These are phyloP conservation scores for Psilocybe subaeruginosa DNA, from an alignment of 768 basidiomycete species.

Conservation along the genomic window DNA sequence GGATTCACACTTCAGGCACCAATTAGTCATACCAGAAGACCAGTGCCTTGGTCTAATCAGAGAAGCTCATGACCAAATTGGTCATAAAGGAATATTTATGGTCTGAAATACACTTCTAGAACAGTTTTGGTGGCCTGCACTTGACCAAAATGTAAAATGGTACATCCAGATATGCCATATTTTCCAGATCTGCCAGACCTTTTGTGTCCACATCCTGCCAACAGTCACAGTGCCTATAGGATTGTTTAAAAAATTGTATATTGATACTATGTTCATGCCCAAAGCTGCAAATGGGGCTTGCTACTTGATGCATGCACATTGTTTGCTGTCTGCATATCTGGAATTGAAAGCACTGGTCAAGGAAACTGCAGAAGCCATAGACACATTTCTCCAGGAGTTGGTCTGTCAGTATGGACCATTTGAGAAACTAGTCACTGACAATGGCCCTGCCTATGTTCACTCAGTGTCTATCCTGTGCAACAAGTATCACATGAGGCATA, in stretches of 20 bases:
- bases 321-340: too few relatives aligned
- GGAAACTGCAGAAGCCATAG: too few relatives aligned
- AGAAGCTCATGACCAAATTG: slow-evolving; percentile 25
- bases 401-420: slow-evolving; percentile 38
- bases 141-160: slow-evolving; percentile 29
- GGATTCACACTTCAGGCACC: slow-evolving; percentile 15
- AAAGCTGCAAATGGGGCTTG: too few relatives aligned
- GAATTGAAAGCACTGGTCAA: too few relatives aligned
- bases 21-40: slow-evolving; percentile 17
- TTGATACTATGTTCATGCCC: slow-evolving; percentile 6
- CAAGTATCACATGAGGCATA: slow-evolving; percentile 34
- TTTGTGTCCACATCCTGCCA: slow-evolving; percentile 24
- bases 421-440: slow-evolving; percentile 34
- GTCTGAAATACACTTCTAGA: slow-evolving; percentile 15
- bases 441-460: slow-evolving; percentile 9
- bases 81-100: slow-evolving; percentile 29
- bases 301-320: too few relatives aligned
- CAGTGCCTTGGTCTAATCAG: slow-evolving; percentile 13
- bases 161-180: slow-evolving; percentile 35
- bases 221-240: slow-evolving; percentile 18
- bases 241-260: slow-evolving; percentile 31
- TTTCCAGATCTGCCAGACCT: slow-evolving; percentile 32
- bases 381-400: slow-evolving; percentile 21
- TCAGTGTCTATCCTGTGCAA: slow-evolving; percentile 15
- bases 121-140: slow-evolving; percentile 25